phyloP scores from a whole-genome alignment of 2,329 filamentous ascomycete species.

The Tolypocladium sp. region DNA sequence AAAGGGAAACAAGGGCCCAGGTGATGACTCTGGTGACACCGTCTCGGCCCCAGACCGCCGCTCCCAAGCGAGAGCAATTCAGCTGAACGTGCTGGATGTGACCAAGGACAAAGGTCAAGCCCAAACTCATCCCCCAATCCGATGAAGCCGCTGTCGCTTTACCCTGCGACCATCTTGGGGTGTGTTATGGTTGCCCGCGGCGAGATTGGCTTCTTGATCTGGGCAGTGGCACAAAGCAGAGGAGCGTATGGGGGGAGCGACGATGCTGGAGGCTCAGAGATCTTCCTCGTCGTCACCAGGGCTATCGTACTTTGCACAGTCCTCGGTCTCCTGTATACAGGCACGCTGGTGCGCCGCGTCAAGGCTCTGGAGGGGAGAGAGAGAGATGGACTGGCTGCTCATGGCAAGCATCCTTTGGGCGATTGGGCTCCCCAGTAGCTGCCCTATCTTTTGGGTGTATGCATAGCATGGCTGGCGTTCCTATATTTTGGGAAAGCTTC shows the following conservation, averaged over 20 bases:
- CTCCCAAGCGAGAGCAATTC: neutral
- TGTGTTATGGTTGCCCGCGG: constrained; percentile 69
- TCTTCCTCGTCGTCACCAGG: constrained; percentile 47
- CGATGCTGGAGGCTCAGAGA: constrained; percentile 19
- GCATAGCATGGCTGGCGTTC: too few species aligned
- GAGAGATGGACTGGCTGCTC: neutral
- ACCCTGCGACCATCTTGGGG: constrained; percentile 57
- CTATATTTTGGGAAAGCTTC: too few species aligned
- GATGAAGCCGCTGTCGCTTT: constrained; percentile 49
- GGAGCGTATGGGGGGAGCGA: constrained; percentile 22
- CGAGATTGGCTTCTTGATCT: constrained; percentile 77
- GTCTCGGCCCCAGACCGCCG: neutral
- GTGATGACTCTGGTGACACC: neutral
- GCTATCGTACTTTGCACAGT: constrained; percentile 47
- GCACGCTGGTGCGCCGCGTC: constrained; percentile 34
- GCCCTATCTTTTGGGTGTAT: too few species aligned
- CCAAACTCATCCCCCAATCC: constrained; percentile 10
- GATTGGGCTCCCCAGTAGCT: neutral
- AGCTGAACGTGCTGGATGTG: neutral
- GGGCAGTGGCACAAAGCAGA: constrained; percentile 54
- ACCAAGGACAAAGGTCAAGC: neutral
- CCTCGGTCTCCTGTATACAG: constrained; percentile 38
- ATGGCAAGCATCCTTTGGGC: neutral
- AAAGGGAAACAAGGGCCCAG: neutral
- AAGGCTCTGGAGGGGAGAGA: constrained; percentile 15